Percentiles rank a stretch among this genome's conserved stretches.
These are phyloP conservation scores for Ceratocystis colombiana DNA, from an alignment of 2,329 filamentous ascomycete species.

Conservation along the genomic window DNA sequence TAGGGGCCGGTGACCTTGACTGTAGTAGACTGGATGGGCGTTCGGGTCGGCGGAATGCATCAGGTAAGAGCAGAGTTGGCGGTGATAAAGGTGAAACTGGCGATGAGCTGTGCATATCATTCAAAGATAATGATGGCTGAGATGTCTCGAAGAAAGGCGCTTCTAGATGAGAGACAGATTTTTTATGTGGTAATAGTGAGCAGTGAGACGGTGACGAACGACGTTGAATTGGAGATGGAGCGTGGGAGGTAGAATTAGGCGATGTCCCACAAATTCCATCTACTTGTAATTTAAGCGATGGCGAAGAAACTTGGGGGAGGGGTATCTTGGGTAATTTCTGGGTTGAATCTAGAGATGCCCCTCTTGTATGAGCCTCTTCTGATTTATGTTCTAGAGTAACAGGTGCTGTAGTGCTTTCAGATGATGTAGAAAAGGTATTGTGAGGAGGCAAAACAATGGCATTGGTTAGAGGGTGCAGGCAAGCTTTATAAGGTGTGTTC, in stretches of 20 bases:
- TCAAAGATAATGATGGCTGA: neutral
- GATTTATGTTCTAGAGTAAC: neutral
- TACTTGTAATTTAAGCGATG: neutral
- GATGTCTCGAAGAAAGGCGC: neutral
- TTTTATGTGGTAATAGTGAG: neutral
- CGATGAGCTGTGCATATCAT: neutral
- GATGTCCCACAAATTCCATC: neutral
- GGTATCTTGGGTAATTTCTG: neutral
- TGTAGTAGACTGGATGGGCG: conserved; percentile 1
- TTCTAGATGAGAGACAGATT: neutral
- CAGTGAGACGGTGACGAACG: neutral
- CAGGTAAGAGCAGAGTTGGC: neutral
- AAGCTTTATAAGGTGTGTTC: neutral
- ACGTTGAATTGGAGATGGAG: too few species aligned
- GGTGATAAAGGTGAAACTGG: neutral
- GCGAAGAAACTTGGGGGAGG: neutral
- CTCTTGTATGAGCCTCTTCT: neutral
- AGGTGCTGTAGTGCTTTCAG: neutral
- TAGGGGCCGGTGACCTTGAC: neutral
- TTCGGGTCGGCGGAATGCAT: conserved; percentile 8
- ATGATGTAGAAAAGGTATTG: neutral
- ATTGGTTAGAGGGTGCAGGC: neutral
- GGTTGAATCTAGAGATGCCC: neutral
- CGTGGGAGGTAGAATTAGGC: neutral
- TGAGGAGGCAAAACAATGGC: neutral